Base-by-base conservation (phyloP, 331 rosid genomes). In the Acacia concinna region DNA sequence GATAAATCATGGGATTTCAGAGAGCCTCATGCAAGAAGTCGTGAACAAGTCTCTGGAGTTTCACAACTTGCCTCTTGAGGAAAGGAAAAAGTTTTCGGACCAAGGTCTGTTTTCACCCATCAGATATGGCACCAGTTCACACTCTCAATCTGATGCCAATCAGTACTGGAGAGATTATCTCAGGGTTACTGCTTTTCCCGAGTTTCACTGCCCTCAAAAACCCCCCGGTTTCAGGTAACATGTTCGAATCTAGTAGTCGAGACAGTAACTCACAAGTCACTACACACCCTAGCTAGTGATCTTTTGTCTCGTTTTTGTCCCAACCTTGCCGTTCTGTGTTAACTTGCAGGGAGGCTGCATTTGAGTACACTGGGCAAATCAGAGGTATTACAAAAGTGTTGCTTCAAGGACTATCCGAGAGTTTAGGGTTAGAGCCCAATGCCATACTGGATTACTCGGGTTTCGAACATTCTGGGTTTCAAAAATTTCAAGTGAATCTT, bases 351-450 rank as follows among this genome's bases (percentile, higher is more conserved):
- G 85, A 81, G 52, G 7, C 71, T 46, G 87, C 71, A 0, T 77
- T 73, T 68, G 87, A 81, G 47, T 84, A 86, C 17, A 62, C 76
- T 46, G 4, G 18, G 38, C 54, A 86, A 69, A 80, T 80, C 32
- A 73, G 60, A n/a, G 25, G 0, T 13, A 70, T 83, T 43, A 28
- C 52, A 0, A 73, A 79, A 68, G 74, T 46, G 9, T 44, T 86
- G 59, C 72, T 86, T 27, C n/a, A 80, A 51, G 85, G 81, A 52
- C 35, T 83, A 51, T 77, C 89, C 31, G 85, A 83, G 83, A 86
- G 89, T 12, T 73, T 83, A 30, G 87, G 87, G 25, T 73, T 86
- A 40, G 83, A 62, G 52, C 30, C 87, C 15, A 69, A 80, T 38
- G 60, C 83, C 32, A 80, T 83, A 31, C 6, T 83, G 37, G 87